Evolutionary conservation across 495 filamentous ascomycete species (phyloP).

Genomic region (Penicillium salamii): DNA sequence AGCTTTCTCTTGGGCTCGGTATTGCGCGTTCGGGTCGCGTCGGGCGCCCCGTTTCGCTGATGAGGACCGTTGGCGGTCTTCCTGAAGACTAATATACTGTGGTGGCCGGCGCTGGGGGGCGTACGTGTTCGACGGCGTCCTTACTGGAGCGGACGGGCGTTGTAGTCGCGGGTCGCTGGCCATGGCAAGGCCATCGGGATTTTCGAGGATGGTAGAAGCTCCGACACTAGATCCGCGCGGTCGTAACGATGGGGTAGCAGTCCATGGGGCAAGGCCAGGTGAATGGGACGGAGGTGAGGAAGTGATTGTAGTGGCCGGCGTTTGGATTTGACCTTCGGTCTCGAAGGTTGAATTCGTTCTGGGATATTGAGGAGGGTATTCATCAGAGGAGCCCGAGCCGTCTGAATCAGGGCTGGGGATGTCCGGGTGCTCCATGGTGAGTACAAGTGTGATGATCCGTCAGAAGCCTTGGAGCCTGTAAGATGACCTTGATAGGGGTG

Average conservation of each 20-base stretch:
- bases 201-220: slow-evolving; percentile 30
- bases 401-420: slow-evolving; percentile 59
- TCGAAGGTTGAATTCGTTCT: slow-evolving; percentile 41
- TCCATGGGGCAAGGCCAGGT: slow-evolving; percentile 41
- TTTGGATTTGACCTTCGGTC: slow-evolving; percentile 34
- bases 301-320: slow-evolving; percentile 41
- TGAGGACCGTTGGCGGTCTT: slow-evolving; percentile 50
- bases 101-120: slow-evolving; percentile 70
- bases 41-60: slow-evolving; percentile 49
- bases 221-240: slow-evolving; percentile 44
- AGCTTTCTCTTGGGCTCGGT: slow-evolving; percentile 75
- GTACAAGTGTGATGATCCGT: slow-evolving; percentile 15
- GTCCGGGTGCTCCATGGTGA: slow-evolving; percentile 56
- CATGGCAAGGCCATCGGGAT: slow-evolving; percentile 29
- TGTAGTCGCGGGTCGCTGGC: slow-evolving; percentile 40
- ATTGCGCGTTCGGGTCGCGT: slow-evolving; percentile 75
- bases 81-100: slow-evolving; percentile 54
- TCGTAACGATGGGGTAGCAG: slow-evolving; percentile 32
- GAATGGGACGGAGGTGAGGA: slow-evolving; percentile 42
- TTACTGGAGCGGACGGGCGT: slow-evolving; percentile 57
- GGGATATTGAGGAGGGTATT: slow-evolving; percentile 47
- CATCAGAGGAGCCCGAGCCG: slow-evolving; percentile 61
- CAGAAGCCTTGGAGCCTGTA: slow-evolving; percentile 13
- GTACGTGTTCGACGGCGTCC: slow-evolving; percentile 71
- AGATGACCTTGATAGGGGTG: slow-evolving; percentile 28